A percentile compares a stretch with the other conserved stretches of the same genome.
These are phyloP conservation scores for Psilocybe subaeruginosa DNA, from an alignment of 768 basidiomycete species.

Conservation along the genomic window DNA sequence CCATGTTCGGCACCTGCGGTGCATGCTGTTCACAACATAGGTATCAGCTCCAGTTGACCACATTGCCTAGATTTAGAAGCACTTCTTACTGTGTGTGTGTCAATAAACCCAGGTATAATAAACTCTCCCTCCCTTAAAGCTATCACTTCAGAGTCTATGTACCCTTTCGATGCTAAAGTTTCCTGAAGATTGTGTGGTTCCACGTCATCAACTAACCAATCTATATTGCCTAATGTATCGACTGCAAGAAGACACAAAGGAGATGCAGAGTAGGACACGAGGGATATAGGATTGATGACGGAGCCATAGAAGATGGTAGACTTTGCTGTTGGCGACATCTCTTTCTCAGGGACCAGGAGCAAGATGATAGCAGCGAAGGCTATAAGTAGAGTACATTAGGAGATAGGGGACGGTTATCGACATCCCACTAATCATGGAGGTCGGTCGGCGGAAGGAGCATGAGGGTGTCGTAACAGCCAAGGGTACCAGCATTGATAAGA, in stretches of 20 bases:
- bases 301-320: slow-evolving; percentile 51
- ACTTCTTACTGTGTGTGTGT: slow-evolving; percentile 83
- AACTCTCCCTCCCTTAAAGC: slow-evolving; percentile 60
- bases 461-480: neutral
- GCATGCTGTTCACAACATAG: slow-evolving; percentile 58
- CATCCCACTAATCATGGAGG: neutral
- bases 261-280: slow-evolving; percentile 45
- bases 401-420: neutral
- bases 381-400: neutral
- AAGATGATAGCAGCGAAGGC: neutral
- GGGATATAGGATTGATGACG: slow-evolving; percentile 54
- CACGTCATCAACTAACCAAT: slow-evolving; percentile 73
- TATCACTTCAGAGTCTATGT: slow-evolving; percentile 43
- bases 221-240: slow-evolving; percentile 50
- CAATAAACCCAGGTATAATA: slow-evolving; percentile 86
- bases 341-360: neutral
- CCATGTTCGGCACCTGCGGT: slow-evolving; percentile 77
- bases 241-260: slow-evolving; percentile 62
- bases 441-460: neutral
- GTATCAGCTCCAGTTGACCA: neutral
- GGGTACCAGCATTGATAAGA: neutral
- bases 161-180: slow-evolving; percentile 54
- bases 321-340: neutral
- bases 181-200: slow-evolving; percentile 47
- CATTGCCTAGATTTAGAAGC: neutral